Evolutionary conservation across 768 basidiomycete genomes (phyloP), one percentile per base, ranked within the genome.

Genomic region (Calocybe gangraenosa): DNA sequence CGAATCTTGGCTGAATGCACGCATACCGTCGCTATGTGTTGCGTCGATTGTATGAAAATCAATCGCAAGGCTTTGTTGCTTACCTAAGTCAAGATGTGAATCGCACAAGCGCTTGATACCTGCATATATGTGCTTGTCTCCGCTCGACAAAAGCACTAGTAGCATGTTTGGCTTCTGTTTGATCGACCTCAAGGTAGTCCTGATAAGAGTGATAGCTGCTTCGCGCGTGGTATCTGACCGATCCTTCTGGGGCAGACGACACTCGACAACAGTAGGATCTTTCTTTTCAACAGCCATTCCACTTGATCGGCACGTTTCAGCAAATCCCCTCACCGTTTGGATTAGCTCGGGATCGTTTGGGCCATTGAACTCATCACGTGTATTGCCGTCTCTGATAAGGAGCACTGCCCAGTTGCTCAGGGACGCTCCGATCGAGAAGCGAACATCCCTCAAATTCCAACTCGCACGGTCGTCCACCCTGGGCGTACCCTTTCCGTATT

Each of bases 91-190:
- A 46, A 89, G 58, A 39, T 70, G 57, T 36, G 79, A 73, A 53
- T 90, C 87, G 48, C 79, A 80, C 14, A 89, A 69, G 30, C 77
- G 75, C 63, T 92, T 90, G 59, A 92, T 70, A 4, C 83, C 84
- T 0, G 82, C 75, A 56, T 92, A 92, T 17, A 92, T 71, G 52
- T 74, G 81, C 38, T 85, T 87, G 64, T 92, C 89, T 3, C 74
- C 71, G 42, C 63, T 78, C 8, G 86, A 82, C 18, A 92, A 67
- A 19, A 92, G 56, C 10, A 87, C 78, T 32, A 92, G 63, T 7
- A 86, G 57, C 39, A 90, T 72, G 6, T 63, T 68, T 0, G 85
- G 85, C 49, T 69, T 76, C 17, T 44, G 50, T n/a, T 55, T 62
- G 14, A 79, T 55, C 5, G 69, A 52, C 44, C 48, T 65, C n/a